Conservation (phyloP, 164 flowering plant species). For the Sextonia rubra region DNA sequence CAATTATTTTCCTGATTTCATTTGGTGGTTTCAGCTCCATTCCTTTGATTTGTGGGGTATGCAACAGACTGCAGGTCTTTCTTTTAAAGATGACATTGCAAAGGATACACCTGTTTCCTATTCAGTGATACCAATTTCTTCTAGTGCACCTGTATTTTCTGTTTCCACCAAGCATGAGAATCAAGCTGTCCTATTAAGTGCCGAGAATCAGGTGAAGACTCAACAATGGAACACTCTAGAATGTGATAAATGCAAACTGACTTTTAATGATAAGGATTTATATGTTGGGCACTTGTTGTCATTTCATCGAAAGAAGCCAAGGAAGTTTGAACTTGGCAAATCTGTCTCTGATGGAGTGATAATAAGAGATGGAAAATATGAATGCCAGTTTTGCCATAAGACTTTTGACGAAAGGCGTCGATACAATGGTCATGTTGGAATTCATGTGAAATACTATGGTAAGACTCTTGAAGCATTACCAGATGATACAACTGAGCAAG, state of each 20-base stretch:
- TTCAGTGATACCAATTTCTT: constrained; percentile 21
- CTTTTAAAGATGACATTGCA: constrained; percentile 16
- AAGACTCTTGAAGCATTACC: constrained; percentile 36
- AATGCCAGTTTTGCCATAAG: constrained; percentile 82
- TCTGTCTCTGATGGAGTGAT: constrained; percentile 70
- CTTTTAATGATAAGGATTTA: constrained; percentile 61
- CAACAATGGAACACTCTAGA: constrained; percentile 58
- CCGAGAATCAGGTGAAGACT: constrained; percentile 35
- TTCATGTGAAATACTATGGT: constrained; percentile 56
- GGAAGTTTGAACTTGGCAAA: constrained; percentile 50
- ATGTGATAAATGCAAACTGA: constrained; percentile 63
- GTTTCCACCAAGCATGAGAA: constrained; percentile 20
- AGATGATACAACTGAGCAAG: constrained; percentile 22
- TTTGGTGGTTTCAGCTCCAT: constrained; percentile 5
- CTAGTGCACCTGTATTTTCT: not conserved
- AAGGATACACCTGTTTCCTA: constrained; percentile 18
- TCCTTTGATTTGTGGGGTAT: constrained; percentile 10
- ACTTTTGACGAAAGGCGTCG: constrained; percentile 60
- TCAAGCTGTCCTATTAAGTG: constrained; percentile 16
- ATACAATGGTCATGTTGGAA: constrained; percentile 75
- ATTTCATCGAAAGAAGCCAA: constrained; percentile 55
- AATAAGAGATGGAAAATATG: constrained; percentile 62
- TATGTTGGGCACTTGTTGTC: constrained; percentile 65
- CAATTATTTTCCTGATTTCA: not conserved
- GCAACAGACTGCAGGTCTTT: constrained; percentile 32